Percentiles rank a stretch among this genome's conserved stretches.
These are phyloP conservation scores for Perkinsus marinus DNA, from an alignment of 169 alveolate genomes.

Conservation along the genomic window DNA sequence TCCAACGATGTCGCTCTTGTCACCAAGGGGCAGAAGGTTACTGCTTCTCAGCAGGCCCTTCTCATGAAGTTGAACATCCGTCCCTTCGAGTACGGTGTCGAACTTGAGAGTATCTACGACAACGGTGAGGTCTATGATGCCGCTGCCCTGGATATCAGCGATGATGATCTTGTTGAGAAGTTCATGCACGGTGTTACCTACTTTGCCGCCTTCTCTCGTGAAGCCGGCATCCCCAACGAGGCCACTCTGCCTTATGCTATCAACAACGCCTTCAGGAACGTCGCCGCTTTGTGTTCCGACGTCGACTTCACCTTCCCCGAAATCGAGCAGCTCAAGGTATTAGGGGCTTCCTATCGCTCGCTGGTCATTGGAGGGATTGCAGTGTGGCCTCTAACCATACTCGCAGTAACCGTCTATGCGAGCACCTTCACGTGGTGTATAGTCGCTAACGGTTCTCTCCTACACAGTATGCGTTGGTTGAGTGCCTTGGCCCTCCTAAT, in stretches of 20 bases:
- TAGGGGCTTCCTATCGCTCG: neutral
- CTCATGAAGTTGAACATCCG: constrained; percentile 86
- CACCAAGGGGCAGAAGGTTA: constrained; percentile 83
- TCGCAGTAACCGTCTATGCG: neutral
- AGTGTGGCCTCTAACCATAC: neutral
- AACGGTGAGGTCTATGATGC: constrained; percentile 85
- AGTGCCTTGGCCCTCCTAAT: neutral
- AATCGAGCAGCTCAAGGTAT: constrained; percentile 65
- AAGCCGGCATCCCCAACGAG: constrained; percentile 78
- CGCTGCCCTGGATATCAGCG: constrained; percentile 82
- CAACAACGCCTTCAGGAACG: constrained; percentile 85
- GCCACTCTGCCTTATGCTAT: constrained; percentile 87
- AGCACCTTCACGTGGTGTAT: neutral
- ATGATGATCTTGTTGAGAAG: constrained; percentile 67
- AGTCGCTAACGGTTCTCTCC: neutral
- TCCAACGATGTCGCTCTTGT: constrained; percentile 82
- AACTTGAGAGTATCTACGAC: constrained; percentile 79
- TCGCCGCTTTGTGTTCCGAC: constrained; percentile 85
- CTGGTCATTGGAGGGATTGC: neutral
- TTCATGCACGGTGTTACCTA: constrained; percentile 69
- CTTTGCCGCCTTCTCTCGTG: constrained; percentile 84
- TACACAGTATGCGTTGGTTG: neutral
- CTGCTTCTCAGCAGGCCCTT: constrained; percentile 89
- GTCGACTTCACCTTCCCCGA: constrained; percentile 83
- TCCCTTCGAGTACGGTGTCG: constrained; percentile 93